Percentiles rank a stretch among this genome's conserved stretches.
Evolutionary conservation across 2,329 filamentous ascomycete species (phyloP).

Genomic region (Sphaceloma murrayae): DNA sequence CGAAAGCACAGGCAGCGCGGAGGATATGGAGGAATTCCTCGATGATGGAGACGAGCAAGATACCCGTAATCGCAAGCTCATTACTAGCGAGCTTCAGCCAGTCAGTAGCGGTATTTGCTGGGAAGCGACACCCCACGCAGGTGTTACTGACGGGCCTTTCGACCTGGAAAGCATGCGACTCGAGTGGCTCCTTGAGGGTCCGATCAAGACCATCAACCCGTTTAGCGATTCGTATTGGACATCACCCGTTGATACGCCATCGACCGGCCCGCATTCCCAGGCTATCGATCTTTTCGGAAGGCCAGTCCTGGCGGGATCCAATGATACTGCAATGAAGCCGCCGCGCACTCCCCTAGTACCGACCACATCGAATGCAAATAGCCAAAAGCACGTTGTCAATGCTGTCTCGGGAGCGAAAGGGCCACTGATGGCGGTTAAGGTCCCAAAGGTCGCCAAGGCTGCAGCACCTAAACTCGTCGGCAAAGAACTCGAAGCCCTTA

Average conservation of each 20-base stretch:
- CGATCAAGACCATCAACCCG: constrained; percentile 62
- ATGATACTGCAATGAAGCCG: constrained; percentile 30
- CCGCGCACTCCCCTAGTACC: constrained; percentile 35
- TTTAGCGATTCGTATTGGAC: constrained; percentile 77
- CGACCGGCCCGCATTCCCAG: neutral
- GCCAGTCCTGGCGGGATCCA: constrained; percentile 13
- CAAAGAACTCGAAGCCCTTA: constrained; percentile 58
- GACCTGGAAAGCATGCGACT: constrained; percentile 42
- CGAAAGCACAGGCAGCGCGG: constrained; percentile 64
- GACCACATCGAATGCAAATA: constrained; percentile 28
- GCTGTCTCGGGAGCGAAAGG: constrained; percentile 27
- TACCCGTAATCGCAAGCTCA: constrained; percentile 47
- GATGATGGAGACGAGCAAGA: constrained; percentile 70
- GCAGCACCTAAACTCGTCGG: constrained; percentile 42
- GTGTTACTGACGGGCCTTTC: constrained; percentile 45
- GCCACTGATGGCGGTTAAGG: constrained; percentile 26
- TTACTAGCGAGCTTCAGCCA: constrained; percentile 62
- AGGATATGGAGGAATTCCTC: constrained; percentile 82
- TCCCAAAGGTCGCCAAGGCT: constrained; percentile 30
- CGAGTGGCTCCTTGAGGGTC: no score
- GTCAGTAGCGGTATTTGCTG: constrained; percentile 75
- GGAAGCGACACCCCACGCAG: no score
- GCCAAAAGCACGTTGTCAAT: constrained; percentile 23
- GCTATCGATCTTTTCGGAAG: constrained; percentile 5
- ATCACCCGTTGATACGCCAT: constrained; percentile 20